phyloP scores from a whole-genome alignment of 371 early-diverging fungal genomes.

The Circinella umbellata region DNA sequence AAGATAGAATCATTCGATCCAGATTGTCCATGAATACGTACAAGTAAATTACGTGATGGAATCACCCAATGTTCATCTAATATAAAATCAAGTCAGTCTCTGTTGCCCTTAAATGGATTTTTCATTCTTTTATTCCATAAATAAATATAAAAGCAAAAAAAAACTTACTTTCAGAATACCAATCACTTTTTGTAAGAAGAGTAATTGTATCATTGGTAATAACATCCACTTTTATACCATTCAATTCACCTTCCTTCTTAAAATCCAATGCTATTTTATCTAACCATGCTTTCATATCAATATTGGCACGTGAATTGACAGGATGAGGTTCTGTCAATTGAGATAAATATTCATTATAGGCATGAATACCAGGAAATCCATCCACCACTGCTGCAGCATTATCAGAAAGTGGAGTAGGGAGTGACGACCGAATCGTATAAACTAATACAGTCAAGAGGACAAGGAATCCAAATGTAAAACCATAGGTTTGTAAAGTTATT shows the following conservation, averaged over 20 bases:
- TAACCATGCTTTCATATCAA: slow-evolving; percentile 38
- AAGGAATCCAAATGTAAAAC: slow-evolving; percentile 26
- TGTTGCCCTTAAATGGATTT: not conserved
- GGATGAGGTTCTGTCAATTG: slow-evolving; percentile 60
- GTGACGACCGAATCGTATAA: slow-evolving; percentile 27
- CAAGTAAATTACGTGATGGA: slow-evolving; percentile 55
- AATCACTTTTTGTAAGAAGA: slow-evolving; percentile 26
- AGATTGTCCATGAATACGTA: slow-evolving; percentile 49
- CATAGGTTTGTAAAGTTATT: slow-evolving; percentile 19
- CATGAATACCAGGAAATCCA: slow-evolving; percentile 56
- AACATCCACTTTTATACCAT: slow-evolving; percentile 46
- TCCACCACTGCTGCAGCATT: slow-evolving; percentile 30
- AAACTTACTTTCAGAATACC: slow-evolving; percentile 39
- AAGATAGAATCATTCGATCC: slow-evolving; percentile 54
- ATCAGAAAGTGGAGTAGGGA: slow-evolving; percentile 55
- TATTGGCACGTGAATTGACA: slow-evolving; percentile 55
- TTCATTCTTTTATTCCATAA: too few relatives aligned
- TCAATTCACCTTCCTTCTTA: slow-evolving; percentile 39
- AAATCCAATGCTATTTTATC: slow-evolving; percentile 35
- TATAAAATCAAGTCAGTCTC: not conserved
- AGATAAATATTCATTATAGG: slow-evolving; percentile 55
- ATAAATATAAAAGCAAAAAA: not conserved
- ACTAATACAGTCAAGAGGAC: slow-evolving; percentile 21
- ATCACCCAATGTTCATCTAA: slow-evolving; percentile 51
- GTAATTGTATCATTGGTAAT: slow-evolving; percentile 43